Evolutionary conservation across 1,139 yeast genomes (phyloP), one percentile per base, ranked within the genome.

Genomic region (Geotrichum carabidarum): DNA sequence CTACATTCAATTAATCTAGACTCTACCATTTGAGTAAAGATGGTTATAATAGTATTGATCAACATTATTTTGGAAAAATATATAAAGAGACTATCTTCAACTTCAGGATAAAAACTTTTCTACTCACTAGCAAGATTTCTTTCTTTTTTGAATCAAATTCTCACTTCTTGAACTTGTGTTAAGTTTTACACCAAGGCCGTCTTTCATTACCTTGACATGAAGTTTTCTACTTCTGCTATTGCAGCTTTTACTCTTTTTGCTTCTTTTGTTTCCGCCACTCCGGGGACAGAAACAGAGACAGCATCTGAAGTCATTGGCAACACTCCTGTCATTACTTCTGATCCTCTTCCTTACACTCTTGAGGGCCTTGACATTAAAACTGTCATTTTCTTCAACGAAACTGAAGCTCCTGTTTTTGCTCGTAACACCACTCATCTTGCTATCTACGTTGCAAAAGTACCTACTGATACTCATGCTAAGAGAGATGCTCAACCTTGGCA

Each of bases 381-480:
- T 14, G 47, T 49, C 12, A 17, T 49, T 17, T 12, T 27, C 22
- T 34, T 49, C 4, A 41, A 41, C 15, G 8, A 12, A 12, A 41
- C 36, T 27, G 47, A 49, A 18, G 40, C 41, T 14, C 52, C 52
- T 15, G 17, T 49, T 11, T 12, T 49, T 15, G 38, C 37, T 3
- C 37, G 17, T 6, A 49, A 49, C 42, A 27, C 44, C 6, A 49
- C 52, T 32, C 52, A 49, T 27, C 31, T 35, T 32, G 52, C 52
- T 12, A 34, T 49, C 34, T 49, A 38, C 35, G 31, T 49, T 32
- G 45, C 30, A 5, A 49, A 49, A 4, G n/a, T 42, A 9, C 27
- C 52, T 18, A 18, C 40, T 18, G 46, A 49, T 18, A 4, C 38
- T 15, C 27, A n/a, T 17, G 41, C 35, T 15, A 46, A 46, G 43